These are phyloP conservation scores for Chytriomyces sp. DNA, from an alignment of 192 early-diverging fungal genomes.

Conservation along the genomic window DNA sequence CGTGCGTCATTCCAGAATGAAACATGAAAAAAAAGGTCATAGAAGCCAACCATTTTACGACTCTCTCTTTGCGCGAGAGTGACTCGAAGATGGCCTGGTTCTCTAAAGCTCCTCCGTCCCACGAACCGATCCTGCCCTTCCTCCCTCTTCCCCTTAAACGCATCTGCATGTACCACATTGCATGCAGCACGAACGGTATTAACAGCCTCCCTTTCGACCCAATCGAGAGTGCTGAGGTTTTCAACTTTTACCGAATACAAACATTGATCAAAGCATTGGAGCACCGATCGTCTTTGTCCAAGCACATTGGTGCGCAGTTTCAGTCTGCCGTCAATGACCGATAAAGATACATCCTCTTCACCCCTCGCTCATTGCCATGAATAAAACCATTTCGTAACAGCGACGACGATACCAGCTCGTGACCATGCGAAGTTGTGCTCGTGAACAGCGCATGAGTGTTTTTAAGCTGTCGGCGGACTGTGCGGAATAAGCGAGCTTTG, in stretches of 20 bases:
- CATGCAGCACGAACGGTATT: not conserved
- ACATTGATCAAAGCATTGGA: constrained; percentile 3
- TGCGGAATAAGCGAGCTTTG: too few species aligned
- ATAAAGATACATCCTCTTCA: not conserved
- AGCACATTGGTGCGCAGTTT: constrained; percentile 2
- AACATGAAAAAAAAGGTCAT: not conserved
- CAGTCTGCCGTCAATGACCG: not conserved
- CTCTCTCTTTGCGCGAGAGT: not conserved
- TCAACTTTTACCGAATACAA: not conserved
- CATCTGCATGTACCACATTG: not conserved
- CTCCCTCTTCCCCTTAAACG: not conserved
- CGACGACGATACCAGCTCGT: too few species aligned
- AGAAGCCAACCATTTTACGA: constrained; percentile 1
- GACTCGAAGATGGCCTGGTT: not conserved
- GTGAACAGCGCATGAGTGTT: too few species aligned
- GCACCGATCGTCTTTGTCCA: constrained; percentile 1
- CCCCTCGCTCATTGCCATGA: too few species aligned
- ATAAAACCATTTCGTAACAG: too few species aligned
- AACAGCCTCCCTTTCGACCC: not conserved
- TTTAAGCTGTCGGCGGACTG: too few species aligned
- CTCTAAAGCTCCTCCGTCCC: not conserved
- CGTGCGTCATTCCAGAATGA: not conserved
- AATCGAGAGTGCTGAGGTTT: not conserved
- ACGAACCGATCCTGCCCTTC: not conserved
- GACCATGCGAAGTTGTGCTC: too few species aligned